Evolutionary conservation across 805 yeast genomes (phyloP).

Genomic region (Metschnikowia orientalis): DNA sequence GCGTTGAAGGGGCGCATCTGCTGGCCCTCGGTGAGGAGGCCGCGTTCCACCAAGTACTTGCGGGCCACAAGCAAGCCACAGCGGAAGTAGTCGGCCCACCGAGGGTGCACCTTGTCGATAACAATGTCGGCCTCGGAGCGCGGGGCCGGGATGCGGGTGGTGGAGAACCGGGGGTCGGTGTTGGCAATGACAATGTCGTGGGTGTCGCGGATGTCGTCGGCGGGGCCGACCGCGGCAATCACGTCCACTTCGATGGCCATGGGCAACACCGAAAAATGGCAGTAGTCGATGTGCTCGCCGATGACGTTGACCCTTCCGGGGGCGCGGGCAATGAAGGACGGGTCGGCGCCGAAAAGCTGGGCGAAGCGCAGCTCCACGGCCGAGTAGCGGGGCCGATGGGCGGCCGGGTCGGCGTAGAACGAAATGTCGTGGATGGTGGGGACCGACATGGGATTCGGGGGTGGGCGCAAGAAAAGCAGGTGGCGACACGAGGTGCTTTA

Average conservation of each 20-base stretch:
- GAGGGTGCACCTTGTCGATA: slow-evolving; percentile 47
- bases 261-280: slow-evolving; percentile 62
- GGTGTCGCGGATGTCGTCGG: slow-evolving; percentile 17
- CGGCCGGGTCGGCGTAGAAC: slow-evolving; percentile 30
- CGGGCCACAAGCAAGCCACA: slow-evolving; percentile 62
- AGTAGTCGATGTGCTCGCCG: slow-evolving; percentile 74
- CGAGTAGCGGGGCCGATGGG: slow-evolving; percentile 26
- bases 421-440: slow-evolving; percentile 33
- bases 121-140: slow-evolving; percentile 30
- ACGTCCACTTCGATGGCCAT: slow-evolving; percentile 68
- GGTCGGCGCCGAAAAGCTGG: slow-evolving; percentile 23
- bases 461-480: neutral
- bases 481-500: no score
- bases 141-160: slow-evolving; percentile 41
- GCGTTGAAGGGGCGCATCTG: slow-evolving; percentile 46
- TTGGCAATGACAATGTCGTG: slow-evolving; percentile 26
- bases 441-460: slow-evolving; percentile 13
- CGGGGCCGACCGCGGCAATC: slow-evolving; percentile 44
- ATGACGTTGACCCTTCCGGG: slow-evolving; percentile 77
- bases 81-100: slow-evolving; percentile 68
- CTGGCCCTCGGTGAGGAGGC: slow-evolving; percentile 20
- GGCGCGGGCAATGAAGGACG: slow-evolving; percentile 52
- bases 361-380: slow-evolving; percentile 22
- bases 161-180: slow-evolving; percentile 31
- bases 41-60: slow-evolving; percentile 37